phyloP scores from a whole-genome alignment of 352 stramenopile species.

The Phytophthora pluvialis region DNA sequence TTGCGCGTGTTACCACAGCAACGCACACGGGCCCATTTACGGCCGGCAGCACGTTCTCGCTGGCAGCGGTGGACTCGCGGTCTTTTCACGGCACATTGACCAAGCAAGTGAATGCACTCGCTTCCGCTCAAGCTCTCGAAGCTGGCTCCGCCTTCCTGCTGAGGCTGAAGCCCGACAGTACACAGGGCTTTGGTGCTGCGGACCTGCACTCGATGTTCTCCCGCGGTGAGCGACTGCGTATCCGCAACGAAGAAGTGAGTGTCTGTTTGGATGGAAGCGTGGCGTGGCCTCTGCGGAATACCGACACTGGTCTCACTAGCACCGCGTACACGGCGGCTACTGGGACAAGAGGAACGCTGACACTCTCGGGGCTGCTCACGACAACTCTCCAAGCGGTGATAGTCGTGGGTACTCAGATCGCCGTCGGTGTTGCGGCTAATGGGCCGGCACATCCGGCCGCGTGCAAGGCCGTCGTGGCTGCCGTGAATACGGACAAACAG shows the following conservation, averaged over 20 bases:
- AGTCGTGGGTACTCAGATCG: constrained; percentile 44
- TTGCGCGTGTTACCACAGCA: constrained; percentile 70
- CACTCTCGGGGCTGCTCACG: constrained; percentile 45
- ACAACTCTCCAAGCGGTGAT: constrained; percentile 34
- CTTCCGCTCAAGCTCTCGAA: constrained; percentile 39
- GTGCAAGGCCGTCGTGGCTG: constrained; percentile 30
- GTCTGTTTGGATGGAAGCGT: constrained; percentile 72
- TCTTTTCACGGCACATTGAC: constrained; percentile 60
- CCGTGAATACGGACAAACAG: constrained; percentile 23
- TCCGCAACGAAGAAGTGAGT: constrained; percentile 61
- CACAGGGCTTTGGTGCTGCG: constrained; percentile 42
- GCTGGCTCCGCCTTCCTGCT: constrained; percentile 54
- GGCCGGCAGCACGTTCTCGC: constrained; percentile 64
- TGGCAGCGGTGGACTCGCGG: constrained; percentile 52
- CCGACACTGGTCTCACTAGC: constrained; percentile 38
- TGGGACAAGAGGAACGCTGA: constrained; percentile 36
- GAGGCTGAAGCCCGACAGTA: constrained; percentile 46
- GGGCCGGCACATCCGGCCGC: constrained; percentile 30
- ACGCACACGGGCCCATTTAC: constrained; percentile 75
- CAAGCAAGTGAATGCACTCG: constrained; percentile 55
- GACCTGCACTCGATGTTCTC: constrained; percentile 50
- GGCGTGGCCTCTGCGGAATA: constrained; percentile 51
- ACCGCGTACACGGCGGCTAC: constrained; percentile 33
- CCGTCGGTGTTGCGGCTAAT: constrained; percentile 37
- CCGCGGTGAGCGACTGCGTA: constrained; percentile 64